Conservation (phyloP, 805 yeast species). For the Candida tallmaniae region DNA sequence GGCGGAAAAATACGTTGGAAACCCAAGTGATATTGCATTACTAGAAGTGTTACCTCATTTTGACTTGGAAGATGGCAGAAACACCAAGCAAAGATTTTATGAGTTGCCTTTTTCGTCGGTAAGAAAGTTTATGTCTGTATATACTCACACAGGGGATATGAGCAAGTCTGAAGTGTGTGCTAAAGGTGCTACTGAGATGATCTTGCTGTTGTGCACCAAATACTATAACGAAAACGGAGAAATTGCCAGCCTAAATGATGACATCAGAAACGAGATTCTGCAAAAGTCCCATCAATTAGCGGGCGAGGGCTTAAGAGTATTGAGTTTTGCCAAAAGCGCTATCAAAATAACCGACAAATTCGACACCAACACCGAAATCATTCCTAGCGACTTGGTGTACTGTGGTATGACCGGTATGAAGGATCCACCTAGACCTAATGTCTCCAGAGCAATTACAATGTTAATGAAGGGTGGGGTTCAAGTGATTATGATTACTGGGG, state of each 20-base stretch:
- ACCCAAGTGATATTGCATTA: conserved; percentile 92
- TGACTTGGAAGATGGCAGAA: conserved; percentile 68
- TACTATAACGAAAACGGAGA: conserved; percentile 59
- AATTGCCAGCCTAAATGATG: conserved; percentile 52
- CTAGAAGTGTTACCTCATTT: conserved; percentile 69
- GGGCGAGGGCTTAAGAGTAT: conserved; percentile 76
- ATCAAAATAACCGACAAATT: conserved; percentile 24
- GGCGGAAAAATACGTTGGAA: conserved; percentile 72
- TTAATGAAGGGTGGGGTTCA: conserved; percentile 91
- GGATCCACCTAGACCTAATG: conserved; percentile 95
- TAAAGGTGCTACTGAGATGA: conserved; percentile 87
- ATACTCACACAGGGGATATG: conserved; percentile 55
- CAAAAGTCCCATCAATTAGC: conserved; percentile 66
- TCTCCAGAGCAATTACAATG: conserved; percentile 65
- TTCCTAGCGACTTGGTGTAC: conserved; percentile 62
- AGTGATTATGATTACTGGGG: conserved; percentile 98
- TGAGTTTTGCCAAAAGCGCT: conserved; percentile 66
- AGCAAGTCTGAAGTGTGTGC: conserved; percentile 57
- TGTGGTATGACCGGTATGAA: conserved; percentile 92
- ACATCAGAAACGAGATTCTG: conserved; percentile 42
- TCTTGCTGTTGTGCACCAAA: conserved; percentile 56
- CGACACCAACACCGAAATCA: conserved; percentile 24
- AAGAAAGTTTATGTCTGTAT: conserved; percentile 89
- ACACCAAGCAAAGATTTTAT: conserved; percentile 50
- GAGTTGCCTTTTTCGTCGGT: conserved; percentile 84